Evolutionary conservation across 768 basidiomycete genomes (phyloP).

Genomic region (Mycena alexandri): DNA sequence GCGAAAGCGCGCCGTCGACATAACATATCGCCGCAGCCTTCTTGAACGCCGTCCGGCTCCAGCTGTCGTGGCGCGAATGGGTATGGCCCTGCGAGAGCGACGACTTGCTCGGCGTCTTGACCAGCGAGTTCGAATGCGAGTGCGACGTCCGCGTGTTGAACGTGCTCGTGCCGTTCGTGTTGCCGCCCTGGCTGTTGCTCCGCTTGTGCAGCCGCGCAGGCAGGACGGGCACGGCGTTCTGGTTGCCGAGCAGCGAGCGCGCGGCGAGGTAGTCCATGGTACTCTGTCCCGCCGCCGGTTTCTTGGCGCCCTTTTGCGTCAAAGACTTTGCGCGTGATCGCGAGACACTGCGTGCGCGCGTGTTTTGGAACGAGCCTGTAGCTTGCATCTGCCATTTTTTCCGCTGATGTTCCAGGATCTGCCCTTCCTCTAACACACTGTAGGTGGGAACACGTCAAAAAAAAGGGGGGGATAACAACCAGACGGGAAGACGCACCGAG

Average conservation of each 20-base stretch:
- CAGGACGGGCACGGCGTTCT: constrained; percentile 63
- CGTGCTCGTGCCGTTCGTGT: constrained; percentile 39
- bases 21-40: constrained; percentile 50
- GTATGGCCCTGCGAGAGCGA: constrained; percentile 56
- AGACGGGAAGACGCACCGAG: constrained; percentile 51
- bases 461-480: constrained; percentile 9
- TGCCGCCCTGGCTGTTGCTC: constrained; percentile 39
- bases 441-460: constrained; percentile 18
- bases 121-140: constrained; percentile 53
- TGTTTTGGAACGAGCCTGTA: constrained; percentile 72
- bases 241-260: constrained; percentile 75
- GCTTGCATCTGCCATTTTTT: constrained; percentile 77
- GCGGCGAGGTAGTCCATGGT: constrained; percentile 75
- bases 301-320: constrained; percentile 49
- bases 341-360: constrained; percentile 70
- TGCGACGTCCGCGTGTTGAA: constrained; percentile 42
- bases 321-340: constrained; percentile 73
- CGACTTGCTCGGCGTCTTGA: constrained; percentile 51
- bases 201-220: constrained; percentile 37
- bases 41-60: constrained; percentile 57
- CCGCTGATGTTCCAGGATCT: constrained; percentile 72
- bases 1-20: constrained; percentile 34
- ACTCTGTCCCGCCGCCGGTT: constrained; percentile 36
- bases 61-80: constrained; percentile 60
- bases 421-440: constrained; percentile 78